These are phyloP conservation scores for Scytalidium lignicola DNA, from an alignment of 2,329 filamentous ascomycete genomes.

Conservation along the genomic window DNA sequence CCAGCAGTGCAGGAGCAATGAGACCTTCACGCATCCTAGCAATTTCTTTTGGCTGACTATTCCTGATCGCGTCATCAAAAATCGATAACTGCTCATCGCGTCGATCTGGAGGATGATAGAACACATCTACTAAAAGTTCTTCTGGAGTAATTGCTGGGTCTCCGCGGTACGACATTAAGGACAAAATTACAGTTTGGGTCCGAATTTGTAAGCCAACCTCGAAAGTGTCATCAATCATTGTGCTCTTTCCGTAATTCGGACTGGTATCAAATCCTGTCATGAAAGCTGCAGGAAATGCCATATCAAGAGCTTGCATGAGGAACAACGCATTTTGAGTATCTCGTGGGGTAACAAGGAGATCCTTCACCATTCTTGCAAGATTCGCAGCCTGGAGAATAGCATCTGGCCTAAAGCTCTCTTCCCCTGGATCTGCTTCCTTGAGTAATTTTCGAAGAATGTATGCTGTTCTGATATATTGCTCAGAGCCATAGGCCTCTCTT, in stretches of 20 bases:
- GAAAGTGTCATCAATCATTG: slow-evolving; percentile 37
- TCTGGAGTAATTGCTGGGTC: slow-evolving; percentile 31
- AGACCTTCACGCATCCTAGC: slow-evolving; percentile 1
- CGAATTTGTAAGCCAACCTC: slow-evolving; percentile 46
- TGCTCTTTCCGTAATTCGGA: slow-evolving; percentile 31
- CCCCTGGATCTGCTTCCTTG: slow-evolving; percentile 15
- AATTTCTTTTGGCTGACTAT: slow-evolving; percentile 27
- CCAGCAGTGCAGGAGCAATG: slow-evolving; percentile 24
- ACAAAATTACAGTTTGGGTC: slow-evolving; percentile 47
- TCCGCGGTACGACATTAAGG: slow-evolving; percentile 29
- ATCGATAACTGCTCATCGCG: slow-evolving; percentile 21
- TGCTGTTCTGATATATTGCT: slow-evolving; percentile 30
- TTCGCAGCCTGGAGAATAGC: slow-evolving; percentile 38
- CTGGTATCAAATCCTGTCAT: slow-evolving; percentile 22
- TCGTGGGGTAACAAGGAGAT: slow-evolving; percentile 28
- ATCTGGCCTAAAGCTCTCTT: slow-evolving; percentile 28
- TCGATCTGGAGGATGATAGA: slow-evolving; percentile 28
- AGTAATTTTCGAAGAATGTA: slow-evolving; percentile 27
- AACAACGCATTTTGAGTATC: slow-evolving; percentile 10
- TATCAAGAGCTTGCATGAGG: slow-evolving; percentile 27
- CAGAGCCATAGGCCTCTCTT: slow-evolving; percentile 12
- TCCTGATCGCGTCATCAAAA: slow-evolving; percentile 29
- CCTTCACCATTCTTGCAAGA: slow-evolving; percentile 31
- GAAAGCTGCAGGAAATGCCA: slow-evolving; percentile 29
- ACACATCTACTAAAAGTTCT: slow-evolving; percentile 33